phyloP scores from a whole-genome alignment of 768 basidiomycete species.

The Suillus tomentosus region DNA sequence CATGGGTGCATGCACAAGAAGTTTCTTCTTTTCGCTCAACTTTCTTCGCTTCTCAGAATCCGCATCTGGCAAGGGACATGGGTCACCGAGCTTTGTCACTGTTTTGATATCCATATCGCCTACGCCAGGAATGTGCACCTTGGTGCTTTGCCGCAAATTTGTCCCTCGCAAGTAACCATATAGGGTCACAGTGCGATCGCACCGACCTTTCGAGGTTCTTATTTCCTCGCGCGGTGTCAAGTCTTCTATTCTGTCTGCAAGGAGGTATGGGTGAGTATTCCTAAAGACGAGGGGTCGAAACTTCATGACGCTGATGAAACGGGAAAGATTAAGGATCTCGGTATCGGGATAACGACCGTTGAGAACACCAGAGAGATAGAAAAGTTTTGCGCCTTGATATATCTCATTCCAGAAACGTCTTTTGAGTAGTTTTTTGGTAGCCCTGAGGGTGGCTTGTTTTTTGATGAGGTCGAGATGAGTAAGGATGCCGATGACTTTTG shows the following conservation, averaged over 20 bases:
- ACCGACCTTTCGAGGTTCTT: conserved; percentile 78
- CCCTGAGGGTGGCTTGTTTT: conserved; percentile 80
- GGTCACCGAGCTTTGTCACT: conserved; percentile 82
- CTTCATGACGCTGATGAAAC: conserved; percentile 98
- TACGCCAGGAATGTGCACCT: conserved; percentile 92
- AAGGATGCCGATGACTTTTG: conserved; percentile 96
- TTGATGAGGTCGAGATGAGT: conserved; percentile 97
- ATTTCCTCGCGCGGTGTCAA: conserved; percentile 87
- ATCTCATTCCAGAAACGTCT: conserved; percentile 99
- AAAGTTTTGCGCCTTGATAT: conserved; percentile 97
- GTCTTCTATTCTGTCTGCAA: conserved; percentile 94
- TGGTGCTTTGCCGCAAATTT: conserved; percentile 71
- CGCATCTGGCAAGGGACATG: conserved; percentile 90
- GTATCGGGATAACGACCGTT: conserved; percentile 97
- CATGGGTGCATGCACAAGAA: conserved; percentile 96
- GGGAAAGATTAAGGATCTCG: conserved; percentile 93
- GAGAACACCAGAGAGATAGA: conserved; percentile 94
- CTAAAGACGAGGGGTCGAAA: conserved; percentile 97
- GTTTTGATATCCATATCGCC: conserved; percentile 83
- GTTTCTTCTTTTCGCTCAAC: conserved; percentile 92
- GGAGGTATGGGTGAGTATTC: conserved; percentile 92
- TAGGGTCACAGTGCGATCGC: conserved; percentile 90
- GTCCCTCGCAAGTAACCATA: conserved; percentile 96
- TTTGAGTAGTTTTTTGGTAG: conserved; percentile 92
- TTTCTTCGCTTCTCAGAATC: conserved; percentile 91